Evolutionary conservation across 1,284 basidiomycete genomes (phyloP).

Genomic region (Takashimella tepidaria): DNA sequence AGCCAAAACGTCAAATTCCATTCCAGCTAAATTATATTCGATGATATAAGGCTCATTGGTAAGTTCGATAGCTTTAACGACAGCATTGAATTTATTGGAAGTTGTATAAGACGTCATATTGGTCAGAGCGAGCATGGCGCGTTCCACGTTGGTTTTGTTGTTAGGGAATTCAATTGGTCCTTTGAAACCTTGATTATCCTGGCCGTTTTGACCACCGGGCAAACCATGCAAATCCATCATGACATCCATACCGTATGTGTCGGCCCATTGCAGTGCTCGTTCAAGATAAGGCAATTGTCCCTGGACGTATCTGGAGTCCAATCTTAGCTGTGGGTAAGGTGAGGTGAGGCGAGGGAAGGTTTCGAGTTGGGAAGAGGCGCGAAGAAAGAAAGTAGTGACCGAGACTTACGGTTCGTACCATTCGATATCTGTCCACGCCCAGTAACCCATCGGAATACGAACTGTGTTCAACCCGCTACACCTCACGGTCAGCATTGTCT

Average conservation of each 20-base stretch:
- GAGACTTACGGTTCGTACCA: slow-evolving; percentile 43
- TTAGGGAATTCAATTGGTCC: slow-evolving; percentile 25
- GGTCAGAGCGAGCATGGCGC: slow-evolving; percentile 28
- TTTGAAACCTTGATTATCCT: slow-evolving; percentile 36
- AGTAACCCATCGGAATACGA: slow-evolving; percentile 39
- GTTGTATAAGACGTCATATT: slow-evolving; percentile 50
- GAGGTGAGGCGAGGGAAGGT: slow-evolving; percentile 1
- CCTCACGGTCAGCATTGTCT: no score
- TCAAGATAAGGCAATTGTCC: slow-evolving; percentile 32
- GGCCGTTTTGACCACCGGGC: slow-evolving; percentile 45
- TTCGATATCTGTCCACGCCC: slow-evolving; percentile 36
- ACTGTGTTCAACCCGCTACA: slow-evolving; percentile 37
- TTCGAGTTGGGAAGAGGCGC: no score
- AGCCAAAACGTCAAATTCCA: slow-evolving; percentile 24
- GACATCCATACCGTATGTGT: slow-evolving; percentile 38
- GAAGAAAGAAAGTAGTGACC: no score
- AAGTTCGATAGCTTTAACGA: slow-evolving; percentile 54
- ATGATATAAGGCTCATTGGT: slow-evolving; percentile 36
- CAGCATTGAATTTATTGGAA: slow-evolving; percentile 26
- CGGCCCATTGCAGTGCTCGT: slow-evolving; percentile 33
- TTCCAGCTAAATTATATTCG: slow-evolving; percentile 23
- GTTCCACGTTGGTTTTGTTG: slow-evolving; percentile 32
- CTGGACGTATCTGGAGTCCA: slow-evolving; percentile 19
- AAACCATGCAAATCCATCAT: slow-evolving; percentile 43
- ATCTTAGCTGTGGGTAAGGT: background rate